Base-by-base conservation (phyloP, 2,329 filamentous ascomycete genomes). In the Lasiodiplodia theobromae region DNA sequence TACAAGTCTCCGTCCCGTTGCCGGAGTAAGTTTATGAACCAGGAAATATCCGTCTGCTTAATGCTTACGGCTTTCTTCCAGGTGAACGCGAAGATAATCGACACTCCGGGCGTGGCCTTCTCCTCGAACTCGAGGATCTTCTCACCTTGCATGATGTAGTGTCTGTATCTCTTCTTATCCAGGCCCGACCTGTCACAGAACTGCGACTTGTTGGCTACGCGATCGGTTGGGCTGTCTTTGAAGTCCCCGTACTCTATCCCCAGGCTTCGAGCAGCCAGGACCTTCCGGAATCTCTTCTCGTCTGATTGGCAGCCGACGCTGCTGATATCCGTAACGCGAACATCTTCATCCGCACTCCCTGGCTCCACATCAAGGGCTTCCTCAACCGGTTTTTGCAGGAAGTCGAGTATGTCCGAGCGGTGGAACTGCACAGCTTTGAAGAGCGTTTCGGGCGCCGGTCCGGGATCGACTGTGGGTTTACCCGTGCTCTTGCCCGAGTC, bases 141-240 rank as follows among this genome's bases (percentile, higher is more conserved):
- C 54, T 57, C 54, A 38, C 54, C 54, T 38, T 57, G 54, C 10
- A 38, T 38, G 31, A 57, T 31, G n/a, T 57, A 38, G 23, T 57
- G 31, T 38, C 31, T 57, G 34, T 40, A 57, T 38, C 3, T 7
- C 12, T 6, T 18, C 6, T 5, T 14, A 21, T 31, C 37, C 25
- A 38, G 18, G n/a, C 54, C 34, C 2, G 16, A 11, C 8, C 8
- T 16, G 16, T 57, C n/a, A 14, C 34, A 57, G 25, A 57, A 57
- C n/a, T 12, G 54, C 54, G 31, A 14, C 21, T 57, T 57, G 54
- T 18, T 57, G 31, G 54, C 31, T 57, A 38, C 31, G 34, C 34
- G n/a, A 18, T 38, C 31, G 14, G 28, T 38, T 2, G 31, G 31
- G 34, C 31, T 11, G 16, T 31, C 7, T 23, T n/a, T 57, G 34